Base-by-base conservation (phyloP, 805 yeast genomes). In the Lipomyces yamadae region DNA sequence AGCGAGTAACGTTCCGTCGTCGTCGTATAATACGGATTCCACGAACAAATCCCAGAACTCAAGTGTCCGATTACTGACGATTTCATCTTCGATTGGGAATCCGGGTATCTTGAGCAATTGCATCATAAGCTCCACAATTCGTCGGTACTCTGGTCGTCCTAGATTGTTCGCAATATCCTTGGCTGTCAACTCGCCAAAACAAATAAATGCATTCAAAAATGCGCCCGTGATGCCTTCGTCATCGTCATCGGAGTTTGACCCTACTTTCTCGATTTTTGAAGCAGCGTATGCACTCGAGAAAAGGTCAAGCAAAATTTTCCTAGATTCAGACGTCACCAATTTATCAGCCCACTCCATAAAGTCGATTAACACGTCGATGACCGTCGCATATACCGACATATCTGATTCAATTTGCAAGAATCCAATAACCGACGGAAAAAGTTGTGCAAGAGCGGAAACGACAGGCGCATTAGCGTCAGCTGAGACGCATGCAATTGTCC, bases 171-270 rank as follows among this genome's bases (percentile, higher is more conserved):
- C 65, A 15, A 64, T 53, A 15, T 63, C 68, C 8, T 56, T 60
- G 34, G 63, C 72, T 35, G 55, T 54, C 6, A 70, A 45, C 32
- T 69, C 71, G 24, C 66, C 71, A 58, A 69, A 70, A 7, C 66
- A 56, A 33, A 63, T 33, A 35, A 69, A 68, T 4, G 67, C 32
- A 35, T 62, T 64, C 5, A 70, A 54, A 53, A 66, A 66, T 13
- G 70, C 55, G 6, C 24, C 73, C 61, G 57, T 75, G 37, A 68
- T 71, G 37, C 65, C 72, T 0, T 74, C 73, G 15, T 78, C 78
- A 58, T 80, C 81, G 24, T 78, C 76, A 48, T 80, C 74, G 54
- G 83, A 72, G 0, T 79, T 64, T 0, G 73, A 62, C 2, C 72
- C 53, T 3, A 82, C 57, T 2, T 76, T 60, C n/a, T 82, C 85